Evolutionary conservation across 352 stramenopile species (phyloP).

Genomic region (Phytopythium ostracodes): DNA sequence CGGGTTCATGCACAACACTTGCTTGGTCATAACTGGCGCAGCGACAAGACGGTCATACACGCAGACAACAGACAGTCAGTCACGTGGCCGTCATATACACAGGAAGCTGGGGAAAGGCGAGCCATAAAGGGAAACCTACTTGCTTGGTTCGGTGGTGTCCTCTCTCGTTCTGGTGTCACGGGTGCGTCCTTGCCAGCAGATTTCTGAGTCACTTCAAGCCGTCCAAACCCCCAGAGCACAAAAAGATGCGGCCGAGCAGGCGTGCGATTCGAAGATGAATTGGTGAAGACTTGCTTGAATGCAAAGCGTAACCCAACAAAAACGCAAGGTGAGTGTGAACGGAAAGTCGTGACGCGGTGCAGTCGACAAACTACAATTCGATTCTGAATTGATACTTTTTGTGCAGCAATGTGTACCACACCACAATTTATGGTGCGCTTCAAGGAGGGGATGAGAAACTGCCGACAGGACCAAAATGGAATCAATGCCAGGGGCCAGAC

Average conservation of each 20-base stretch:
- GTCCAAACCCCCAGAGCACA: not conserved
- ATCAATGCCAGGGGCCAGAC: not conserved
- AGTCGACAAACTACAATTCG: not conserved
- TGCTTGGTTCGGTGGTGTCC: not conserved
- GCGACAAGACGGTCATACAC: not conserved
- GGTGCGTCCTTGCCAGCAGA: not conserved
- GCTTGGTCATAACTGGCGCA: conserved; percentile 50
- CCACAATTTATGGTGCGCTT: not conserved
- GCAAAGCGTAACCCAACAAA: not conserved
- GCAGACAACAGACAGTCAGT: not conserved
- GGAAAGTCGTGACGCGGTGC: not conserved
- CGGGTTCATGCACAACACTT: conserved; percentile 76
- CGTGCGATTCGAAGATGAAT: conserved; percentile 5
- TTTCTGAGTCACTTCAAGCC: conserved; percentile 5
- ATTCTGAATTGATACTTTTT: not conserved
- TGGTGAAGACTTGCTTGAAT: not conserved
- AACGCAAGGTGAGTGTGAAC: not conserved
- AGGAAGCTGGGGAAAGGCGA: not conserved
- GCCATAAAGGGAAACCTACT: not conserved
- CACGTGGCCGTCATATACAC: not conserved
- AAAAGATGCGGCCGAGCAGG: conserved; percentile 2
- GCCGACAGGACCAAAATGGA: not conserved
- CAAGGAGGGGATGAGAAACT: not conserved
- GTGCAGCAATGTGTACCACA: not conserved
- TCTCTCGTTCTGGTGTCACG: not conserved